Conservation (phyloP, 1,139 yeast species). For the Yamadazyma kanchanaburiensis region DNA sequence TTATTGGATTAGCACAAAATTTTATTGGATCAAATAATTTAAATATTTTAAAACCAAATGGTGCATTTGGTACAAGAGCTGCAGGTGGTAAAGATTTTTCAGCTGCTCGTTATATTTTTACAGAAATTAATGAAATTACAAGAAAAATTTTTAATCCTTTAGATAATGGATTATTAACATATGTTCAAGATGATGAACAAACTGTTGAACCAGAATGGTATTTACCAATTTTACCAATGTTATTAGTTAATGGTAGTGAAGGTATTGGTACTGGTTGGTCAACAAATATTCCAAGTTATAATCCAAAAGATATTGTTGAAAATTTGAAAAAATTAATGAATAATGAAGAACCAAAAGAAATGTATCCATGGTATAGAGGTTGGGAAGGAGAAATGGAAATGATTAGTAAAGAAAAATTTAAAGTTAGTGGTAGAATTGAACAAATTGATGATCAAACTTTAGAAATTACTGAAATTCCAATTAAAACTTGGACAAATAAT, state of each 20-base stretch:
- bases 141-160: conserved; percentile 71
- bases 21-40: conserved; percentile 92
- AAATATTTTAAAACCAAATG: conserved; percentile 82
- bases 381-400: conserved; percentile 85
- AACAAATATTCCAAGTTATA: conserved; percentile 85
- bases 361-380: conserved; percentile 95
- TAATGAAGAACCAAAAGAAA: conserved; percentile 65
- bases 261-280: conserved; percentile 99
- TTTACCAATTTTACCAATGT: conserved; percentile 87
- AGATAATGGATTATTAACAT: conserved; percentile 76
- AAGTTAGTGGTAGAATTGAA: conserved; percentile 75
- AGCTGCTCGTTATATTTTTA: conserved; percentile 96
- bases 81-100: conserved; percentile 98
- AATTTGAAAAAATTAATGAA: conserved; percentile 74
- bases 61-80: conserved; percentile 96
- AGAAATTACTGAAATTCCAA: conserved; percentile 91
- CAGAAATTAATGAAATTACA: conserved; percentile 77
- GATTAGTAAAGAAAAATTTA: conserved; percentile 62
- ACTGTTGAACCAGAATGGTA: conserved; percentile 97
- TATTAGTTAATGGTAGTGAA: conserved; percentile 92
- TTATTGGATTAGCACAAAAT: conserved; percentile 91
- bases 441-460: conserved; percentile 76
- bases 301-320: conserved; percentile 77
- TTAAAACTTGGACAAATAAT: conserved; percentile 87
- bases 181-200: conserved; percentile 89